Evolutionary conservation across 2,329 filamentous ascomycete genomes (phyloP), one percentile per base, ranked within the genome.

Genomic region (Monosporascus ibericus): DNA sequence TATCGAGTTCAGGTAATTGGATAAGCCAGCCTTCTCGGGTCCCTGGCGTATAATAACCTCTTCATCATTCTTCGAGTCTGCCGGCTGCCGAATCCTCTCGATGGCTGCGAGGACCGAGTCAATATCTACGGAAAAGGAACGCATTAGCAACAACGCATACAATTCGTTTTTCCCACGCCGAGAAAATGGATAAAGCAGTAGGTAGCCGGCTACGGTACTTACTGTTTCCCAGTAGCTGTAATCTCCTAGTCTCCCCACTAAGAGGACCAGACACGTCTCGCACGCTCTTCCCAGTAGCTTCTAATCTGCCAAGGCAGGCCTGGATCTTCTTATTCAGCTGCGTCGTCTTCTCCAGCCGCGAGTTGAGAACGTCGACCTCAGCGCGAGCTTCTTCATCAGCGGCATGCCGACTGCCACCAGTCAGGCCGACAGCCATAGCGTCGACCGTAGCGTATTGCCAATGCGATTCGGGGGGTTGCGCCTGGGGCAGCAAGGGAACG

Each of bases 301-400:
- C 91, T 36, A 99, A 78, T 52, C 92, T 82, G 38, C 84, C 82
- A 60, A 96, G 79, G 49, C 90, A 95, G 27, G 88, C 87, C 70
- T 95, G 88, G 52, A 99, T 96, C 76, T 95, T 96, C 75, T 94
- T 96, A 34, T 91, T 96, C 68, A 97, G 80, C 65, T 90, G 84
- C 55, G 91, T 87, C 61, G 95, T 95, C 79, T 96, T 97, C 63
- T 95, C 90, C 56, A 97, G 83, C 39, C 84, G 78, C 50, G 84
- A 87, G 61, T 85, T 86, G 47, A 88, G 74, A 30, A 87, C 84
- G 59, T 88, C 84, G 51, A 88, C 84, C 68, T 87, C 84, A 46
- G 84, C 84, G 52, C 82, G 76, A 44, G 84, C 82, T 70, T 87
- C 84, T 66, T 87, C 84, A 63, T 87, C 84, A 49, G 79, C 72